Percentiles rank a stretch among this genome's conserved stretches.
phyloP scores from a whole-genome alignment of 2,329 filamentous ascomycete genomes.

The Emergomyces orientalis region DNA sequence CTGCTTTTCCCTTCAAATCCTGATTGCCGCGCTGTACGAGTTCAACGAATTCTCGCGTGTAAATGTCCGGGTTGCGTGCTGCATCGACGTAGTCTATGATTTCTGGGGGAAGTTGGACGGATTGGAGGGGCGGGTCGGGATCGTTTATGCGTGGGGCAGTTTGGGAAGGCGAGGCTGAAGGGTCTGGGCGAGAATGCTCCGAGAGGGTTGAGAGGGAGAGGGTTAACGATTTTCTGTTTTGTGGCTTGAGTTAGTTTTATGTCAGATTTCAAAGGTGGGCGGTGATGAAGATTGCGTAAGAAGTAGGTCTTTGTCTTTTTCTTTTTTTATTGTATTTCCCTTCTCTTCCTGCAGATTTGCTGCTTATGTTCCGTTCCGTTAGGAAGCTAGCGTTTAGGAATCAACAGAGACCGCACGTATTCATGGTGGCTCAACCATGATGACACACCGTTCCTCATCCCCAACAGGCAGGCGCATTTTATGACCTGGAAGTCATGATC shows the following conservation, averaged over 20 bases:
- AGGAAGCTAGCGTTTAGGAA: neutral
- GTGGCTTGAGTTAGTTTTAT: constrained; percentile 5
- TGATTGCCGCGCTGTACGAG: constrained; percentile 54
- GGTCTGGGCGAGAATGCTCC: constrained; percentile 27
- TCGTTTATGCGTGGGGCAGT: constrained; percentile 8
- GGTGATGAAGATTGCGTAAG: neutral
- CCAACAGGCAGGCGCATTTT: neutral
- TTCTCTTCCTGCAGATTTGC: neutral
- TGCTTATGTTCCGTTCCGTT: neutral
- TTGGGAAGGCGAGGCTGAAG: constrained; percentile 14
- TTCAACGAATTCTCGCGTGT: constrained; percentile 57
- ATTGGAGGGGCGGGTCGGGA: constrained; percentile 37
- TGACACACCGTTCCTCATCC: neutral
- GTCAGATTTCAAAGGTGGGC: neutral
- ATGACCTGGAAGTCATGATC: neutral
- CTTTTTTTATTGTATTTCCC: neutral
- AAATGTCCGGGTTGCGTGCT: constrained; percentile 57
- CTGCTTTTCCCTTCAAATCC: constrained; percentile 50
- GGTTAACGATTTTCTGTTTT: constrained; percentile 33
- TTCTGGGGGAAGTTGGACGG: constrained; percentile 50
- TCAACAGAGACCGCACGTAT: neutral
- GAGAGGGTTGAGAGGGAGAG: constrained; percentile 46
- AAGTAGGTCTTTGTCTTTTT: too few species aligned
- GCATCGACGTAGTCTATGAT: constrained; percentile 55
- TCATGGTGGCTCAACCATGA: neutral